Evolutionary conservation across 192 early-diverging fungal genomes (phyloP).

Genomic region (Rhizoclosmatium sp.): DNA sequence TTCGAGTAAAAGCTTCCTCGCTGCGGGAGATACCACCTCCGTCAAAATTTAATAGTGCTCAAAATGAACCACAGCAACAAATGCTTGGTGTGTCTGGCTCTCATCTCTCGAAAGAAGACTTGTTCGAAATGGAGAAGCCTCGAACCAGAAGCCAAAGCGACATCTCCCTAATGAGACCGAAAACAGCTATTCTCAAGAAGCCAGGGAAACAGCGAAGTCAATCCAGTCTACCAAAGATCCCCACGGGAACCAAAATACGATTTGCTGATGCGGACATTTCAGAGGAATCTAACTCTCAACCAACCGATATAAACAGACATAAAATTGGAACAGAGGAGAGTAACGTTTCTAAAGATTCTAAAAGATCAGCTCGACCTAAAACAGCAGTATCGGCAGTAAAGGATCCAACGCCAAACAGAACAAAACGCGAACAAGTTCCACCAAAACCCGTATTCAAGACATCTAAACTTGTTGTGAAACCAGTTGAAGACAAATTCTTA

Average conservation of each 20-base stretch:
- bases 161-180: background rate
- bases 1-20: constrained; percentile 8
- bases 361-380: background rate
- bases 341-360: background rate
- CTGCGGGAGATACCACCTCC: constrained; percentile 11
- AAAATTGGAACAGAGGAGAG: no score
- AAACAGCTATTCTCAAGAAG: background rate
- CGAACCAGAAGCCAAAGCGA: background rate
- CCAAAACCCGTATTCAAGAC: constrained; percentile 20
- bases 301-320: no score
- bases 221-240: background rate
- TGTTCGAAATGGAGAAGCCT: background rate
- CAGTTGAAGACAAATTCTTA: background rate
- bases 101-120: background rate
- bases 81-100: background rate
- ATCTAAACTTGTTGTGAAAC: background rate
- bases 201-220: background rate
- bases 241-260: background rate
- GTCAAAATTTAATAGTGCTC: background rate
- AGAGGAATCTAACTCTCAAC: no score
- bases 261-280: no score
- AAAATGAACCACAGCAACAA: background rate
- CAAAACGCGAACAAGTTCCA: background rate
- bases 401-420: background rate
- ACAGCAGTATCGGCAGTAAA: background rate